These are phyloP conservation scores for Paecilomyces sp. DNA, from an alignment of 2,329 filamentous ascomycete species.

Conservation along the genomic window DNA sequence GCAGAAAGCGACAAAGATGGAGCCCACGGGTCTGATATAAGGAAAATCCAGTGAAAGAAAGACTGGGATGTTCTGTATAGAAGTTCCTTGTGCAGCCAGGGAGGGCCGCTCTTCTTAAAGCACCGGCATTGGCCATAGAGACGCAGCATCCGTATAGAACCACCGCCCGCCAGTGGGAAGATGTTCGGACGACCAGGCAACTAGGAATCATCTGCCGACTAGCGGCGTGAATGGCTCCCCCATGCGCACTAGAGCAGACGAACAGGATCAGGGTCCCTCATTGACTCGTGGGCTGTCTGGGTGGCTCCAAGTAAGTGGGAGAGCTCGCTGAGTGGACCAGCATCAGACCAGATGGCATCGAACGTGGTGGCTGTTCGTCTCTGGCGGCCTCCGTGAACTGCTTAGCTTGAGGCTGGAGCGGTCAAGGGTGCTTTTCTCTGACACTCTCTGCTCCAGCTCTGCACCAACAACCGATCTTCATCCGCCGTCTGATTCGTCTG, in stretches of 20 bases:
- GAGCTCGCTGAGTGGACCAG: not conserved
- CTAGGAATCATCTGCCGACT: not conserved
- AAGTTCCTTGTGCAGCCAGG: not conserved
- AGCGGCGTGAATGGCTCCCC: not conserved
- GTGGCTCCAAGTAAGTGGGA: not conserved
- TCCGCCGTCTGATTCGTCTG: not conserved
- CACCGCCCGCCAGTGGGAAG: not conserved
- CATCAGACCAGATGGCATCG: not conserved
- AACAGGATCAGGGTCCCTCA: not conserved
- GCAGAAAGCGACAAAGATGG: not conserved
- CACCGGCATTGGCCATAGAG: not conserved
- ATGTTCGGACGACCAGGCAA: not conserved
- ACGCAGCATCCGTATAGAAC: not conserved
- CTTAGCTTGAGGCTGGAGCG: not conserved
- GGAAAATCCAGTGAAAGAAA: not conserved
- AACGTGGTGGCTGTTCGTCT: not conserved
- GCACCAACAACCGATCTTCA: not conserved
- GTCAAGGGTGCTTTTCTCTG: not conserved
- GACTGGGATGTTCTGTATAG: not conserved
- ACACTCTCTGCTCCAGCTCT: not conserved
- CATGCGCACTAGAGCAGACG: not conserved
- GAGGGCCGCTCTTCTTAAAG: not conserved
- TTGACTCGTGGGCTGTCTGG: not conserved
- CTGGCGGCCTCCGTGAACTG: not conserved
- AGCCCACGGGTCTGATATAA: not conserved